These are phyloP conservation scores for Gynandropsis gynandra DNA, from an alignment of 345 rosid genomes.

Conservation along the genomic window DNA sequence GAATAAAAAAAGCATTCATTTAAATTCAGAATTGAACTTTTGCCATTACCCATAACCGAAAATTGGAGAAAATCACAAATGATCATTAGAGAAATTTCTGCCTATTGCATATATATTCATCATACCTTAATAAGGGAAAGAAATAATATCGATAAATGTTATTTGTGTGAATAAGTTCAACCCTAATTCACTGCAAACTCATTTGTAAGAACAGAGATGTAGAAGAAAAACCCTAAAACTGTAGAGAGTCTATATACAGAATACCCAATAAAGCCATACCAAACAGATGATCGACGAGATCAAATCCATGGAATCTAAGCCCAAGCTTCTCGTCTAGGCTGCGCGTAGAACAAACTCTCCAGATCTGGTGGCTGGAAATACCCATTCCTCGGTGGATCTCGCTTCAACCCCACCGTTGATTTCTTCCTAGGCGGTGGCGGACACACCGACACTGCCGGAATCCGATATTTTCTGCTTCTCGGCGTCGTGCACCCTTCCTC, in stretches of 20 bases:
- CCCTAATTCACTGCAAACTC: too few species aligned
- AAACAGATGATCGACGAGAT: not conserved
- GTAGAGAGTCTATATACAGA: conserved; percentile 21
- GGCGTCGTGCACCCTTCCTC: conserved; percentile 65
- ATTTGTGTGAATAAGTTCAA: too few species aligned
- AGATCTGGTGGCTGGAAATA: conserved; percentile 72
- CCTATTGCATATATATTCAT: too few species aligned
- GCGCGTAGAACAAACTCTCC: conserved; percentile 40
- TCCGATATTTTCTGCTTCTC: conserved; percentile 35
- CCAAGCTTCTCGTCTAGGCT: conserved; percentile 33
- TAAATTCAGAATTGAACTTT: too few species aligned
- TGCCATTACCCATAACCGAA: too few species aligned
- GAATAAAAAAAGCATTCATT: too few species aligned
- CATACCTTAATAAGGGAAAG: too few species aligned
- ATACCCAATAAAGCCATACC: not conserved
- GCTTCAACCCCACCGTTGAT: conserved; percentile 26
- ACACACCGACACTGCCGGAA: conserved; percentile 38
- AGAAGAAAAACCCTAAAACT: conserved; percentile 5
- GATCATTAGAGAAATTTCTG: too few species aligned
- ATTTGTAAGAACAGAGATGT: too few species aligned
- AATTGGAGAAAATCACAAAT: too few species aligned
- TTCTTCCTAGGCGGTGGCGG: conserved; percentile 73
- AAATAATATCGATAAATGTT: too few species aligned
- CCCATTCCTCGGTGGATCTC: conserved; percentile 53
- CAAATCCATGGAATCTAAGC: conserved; percentile 22